Evolutionary conservation across 225 moss, liverwort and hornwort species (phyloP).

Genomic region (Straminergon stramineum): DNA sequence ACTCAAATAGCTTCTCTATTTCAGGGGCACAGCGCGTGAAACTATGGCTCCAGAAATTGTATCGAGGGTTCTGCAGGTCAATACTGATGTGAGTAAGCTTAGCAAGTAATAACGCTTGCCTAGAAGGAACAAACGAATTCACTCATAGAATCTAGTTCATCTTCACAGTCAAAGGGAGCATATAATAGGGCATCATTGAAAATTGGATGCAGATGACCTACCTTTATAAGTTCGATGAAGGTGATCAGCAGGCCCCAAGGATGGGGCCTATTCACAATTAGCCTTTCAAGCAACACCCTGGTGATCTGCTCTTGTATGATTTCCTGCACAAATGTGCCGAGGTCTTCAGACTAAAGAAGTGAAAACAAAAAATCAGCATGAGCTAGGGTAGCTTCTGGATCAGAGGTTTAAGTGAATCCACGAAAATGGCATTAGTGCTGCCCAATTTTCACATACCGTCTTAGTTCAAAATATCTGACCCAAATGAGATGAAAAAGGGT

Average conservation of each 20-base stretch:
- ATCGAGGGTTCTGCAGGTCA: conserved; percentile 78
- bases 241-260: conserved; percentile 97
- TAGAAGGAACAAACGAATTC: background rate
- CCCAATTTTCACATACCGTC: background rate
- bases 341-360: background rate
- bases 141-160: background rate
- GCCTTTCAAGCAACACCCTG: conserved; percentile 87
- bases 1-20: conserved; percentile 93
- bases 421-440: background rate
- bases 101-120: background rate
- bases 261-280: conserved; percentile 95
- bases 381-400: background rate
- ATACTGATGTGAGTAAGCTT: background rate
- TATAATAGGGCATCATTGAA: background rate
- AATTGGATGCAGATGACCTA: background rate
- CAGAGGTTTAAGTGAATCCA: background rate
- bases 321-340: conserved; percentile 40
- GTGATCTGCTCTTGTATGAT: conserved; percentile 98
- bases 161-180: background rate
- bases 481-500: background rate
- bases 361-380: background rate
- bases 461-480: background rate
- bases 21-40: conserved; percentile 96
- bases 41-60: conserved; percentile 95
- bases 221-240: conserved; percentile 98